Conservation (phyloP, 73 alveolate genomes). For the Stentor coeruleus region DNA sequence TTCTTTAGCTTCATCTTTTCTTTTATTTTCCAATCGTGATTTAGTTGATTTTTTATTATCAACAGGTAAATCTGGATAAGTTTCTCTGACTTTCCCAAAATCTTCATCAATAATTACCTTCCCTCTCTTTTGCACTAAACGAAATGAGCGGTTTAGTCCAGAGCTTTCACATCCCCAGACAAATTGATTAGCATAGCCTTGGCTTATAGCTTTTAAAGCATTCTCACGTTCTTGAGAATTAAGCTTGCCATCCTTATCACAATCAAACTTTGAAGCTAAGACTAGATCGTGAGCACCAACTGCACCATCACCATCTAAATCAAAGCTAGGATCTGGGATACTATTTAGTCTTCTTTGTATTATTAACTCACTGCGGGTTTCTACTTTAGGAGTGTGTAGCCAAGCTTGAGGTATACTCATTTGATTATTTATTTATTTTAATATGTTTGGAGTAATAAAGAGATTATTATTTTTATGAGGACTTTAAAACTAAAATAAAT, state of each 20-base stretch:
- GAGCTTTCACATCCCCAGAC: constrained; percentile 24
- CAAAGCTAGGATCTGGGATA: constrained; percentile 69
- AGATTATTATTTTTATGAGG: too few species aligned
- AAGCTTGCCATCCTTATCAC: constrained; percentile 68
- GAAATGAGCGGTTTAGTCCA: not conserved
- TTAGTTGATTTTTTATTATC: not conserved
- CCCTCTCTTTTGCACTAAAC: not conserved
- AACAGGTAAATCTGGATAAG: not conserved
- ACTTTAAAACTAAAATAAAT: too few species aligned
- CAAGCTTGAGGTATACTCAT: too few species aligned
- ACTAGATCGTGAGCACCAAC: constrained; percentile 67
- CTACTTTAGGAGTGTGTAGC: too few species aligned
- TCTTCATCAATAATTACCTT: not conserved
- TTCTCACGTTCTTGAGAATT: constrained; percentile 51
- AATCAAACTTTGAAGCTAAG: constrained; percentile 57
- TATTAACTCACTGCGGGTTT: not conserved
- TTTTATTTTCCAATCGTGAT: not conserved
- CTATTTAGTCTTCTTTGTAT: constrained; percentile 42
- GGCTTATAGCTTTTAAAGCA: constrained; percentile 35
- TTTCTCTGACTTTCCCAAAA: not conserved
- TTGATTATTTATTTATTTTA: too few species aligned
- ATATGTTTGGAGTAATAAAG: too few species aligned
- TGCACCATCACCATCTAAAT: constrained; percentile 68
- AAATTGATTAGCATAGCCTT: constrained; percentile 23
- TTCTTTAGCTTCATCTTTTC: not conserved